phyloP scores from a whole-genome alignment of 148 eudicot species.

The Spergularia marina region DNA sequence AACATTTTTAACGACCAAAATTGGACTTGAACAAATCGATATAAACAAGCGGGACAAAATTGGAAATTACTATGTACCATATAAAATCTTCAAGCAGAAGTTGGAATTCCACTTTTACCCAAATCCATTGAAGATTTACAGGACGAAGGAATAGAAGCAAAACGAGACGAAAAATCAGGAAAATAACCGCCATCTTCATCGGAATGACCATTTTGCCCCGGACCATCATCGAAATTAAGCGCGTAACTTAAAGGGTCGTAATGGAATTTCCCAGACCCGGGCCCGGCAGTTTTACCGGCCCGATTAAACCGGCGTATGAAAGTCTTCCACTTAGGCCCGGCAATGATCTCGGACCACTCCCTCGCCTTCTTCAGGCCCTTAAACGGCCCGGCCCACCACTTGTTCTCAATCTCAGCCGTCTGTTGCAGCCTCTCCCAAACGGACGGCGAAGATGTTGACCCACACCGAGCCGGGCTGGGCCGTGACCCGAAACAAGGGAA shows the following conservation, averaged over 20 bases:
- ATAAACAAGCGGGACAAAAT: background rate
- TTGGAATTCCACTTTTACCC: conserved; percentile 8
- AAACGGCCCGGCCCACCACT: conserved; percentile 49
- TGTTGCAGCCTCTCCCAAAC: conserved; percentile 31
- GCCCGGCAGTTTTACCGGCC: conserved; percentile 9
- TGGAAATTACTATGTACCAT: background rate
- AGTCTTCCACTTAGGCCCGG: conserved; percentile 84
- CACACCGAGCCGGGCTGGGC: conserved; percentile 18
- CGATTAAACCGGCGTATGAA: conserved; percentile 67
- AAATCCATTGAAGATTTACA: conserved; percentile 31
- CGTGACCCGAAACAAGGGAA: conserved; percentile 27
- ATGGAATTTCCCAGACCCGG: conserved; percentile 39
- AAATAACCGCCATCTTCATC: conserved; percentile 35
- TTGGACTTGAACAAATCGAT: no score
- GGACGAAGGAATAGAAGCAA: conserved; percentile 20
- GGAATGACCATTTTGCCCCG: conserved; percentile 33
- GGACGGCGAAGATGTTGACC: conserved; percentile 32
- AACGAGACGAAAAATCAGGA: conserved; percentile 36
- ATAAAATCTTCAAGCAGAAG: conserved; percentile 3
- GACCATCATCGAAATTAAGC: conserved; percentile 72
- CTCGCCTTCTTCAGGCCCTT: conserved; percentile 57
- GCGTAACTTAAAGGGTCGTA: conserved; percentile 76
- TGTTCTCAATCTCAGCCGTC: conserved; percentile 25
- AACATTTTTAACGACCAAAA: no score
- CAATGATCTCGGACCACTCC: conserved; percentile 82